Base-by-base conservation (phyloP, 768 basidiomycete species). In the Tricholoma terreum region DNA sequence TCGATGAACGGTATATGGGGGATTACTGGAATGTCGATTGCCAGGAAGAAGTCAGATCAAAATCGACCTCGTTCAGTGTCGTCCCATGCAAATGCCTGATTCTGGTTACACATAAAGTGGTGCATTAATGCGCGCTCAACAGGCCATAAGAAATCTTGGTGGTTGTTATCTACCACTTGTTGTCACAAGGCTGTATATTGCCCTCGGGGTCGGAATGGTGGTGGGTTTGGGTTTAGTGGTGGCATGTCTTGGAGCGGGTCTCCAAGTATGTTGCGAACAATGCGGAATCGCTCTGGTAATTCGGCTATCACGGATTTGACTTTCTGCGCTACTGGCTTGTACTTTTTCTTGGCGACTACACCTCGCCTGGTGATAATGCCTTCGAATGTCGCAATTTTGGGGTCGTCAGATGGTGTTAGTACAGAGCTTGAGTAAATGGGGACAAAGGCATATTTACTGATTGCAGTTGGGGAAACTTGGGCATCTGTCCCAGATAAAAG, bases 51-150 rank as follows among this genome's bases (percentile, higher is more conserved):
- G 1, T 77, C 66, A 1, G 66, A 50, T 0, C 54, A 48, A 22
- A 78, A 77, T 0, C 45, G 40, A 0, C 80, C 76, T 10, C 67
- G 64, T 50, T 81, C 74, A 0, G 38, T 7, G 8, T 79, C 72
- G 2, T 70, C 56, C 76, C 74, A 81, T 0, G 78, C 75, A 33
- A 81, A 74, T 0, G 57, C 74, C 0, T 59, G 8, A 24, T 78
- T 61, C 3, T 76, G 69, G 14, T 55, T 19, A 17, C 52, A 60
- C 55, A 79, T 62, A 2, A 76, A 48, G n/a, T 75, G 63, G 30
- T 75, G 67, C 0, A 72, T 22, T 3, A 78, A 56, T 7, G 63
- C 64, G 4, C 58, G 56, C 45, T 78, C 75, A 19, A 72, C 70
- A 0, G 64, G 61, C 63, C 54, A 69, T 0, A 80, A 65, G 52